Evolutionary conservation across 108 stramenopile genomes (phyloP).

Genomic region (Nitzschia sp.): DNA sequence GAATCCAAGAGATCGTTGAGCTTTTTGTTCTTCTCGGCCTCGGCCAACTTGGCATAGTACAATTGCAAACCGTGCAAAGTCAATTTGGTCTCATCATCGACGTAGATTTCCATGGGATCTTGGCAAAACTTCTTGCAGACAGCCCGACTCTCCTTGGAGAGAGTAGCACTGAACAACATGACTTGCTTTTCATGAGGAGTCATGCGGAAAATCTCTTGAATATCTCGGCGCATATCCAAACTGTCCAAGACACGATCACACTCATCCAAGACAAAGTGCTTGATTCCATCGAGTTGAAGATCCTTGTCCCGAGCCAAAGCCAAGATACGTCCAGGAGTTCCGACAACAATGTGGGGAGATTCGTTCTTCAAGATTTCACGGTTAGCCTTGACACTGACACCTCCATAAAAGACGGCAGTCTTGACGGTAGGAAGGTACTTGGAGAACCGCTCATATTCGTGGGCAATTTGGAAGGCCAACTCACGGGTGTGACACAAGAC

Average conservation of each 20-base stretch:
- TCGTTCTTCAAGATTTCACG: constrained; percentile 91
- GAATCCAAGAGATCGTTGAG: constrained; percentile 97
- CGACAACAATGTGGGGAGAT: constrained; percentile 96
- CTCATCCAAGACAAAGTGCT: constrained; percentile 99
- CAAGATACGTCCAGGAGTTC: constrained; percentile 96
- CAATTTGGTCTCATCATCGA: constrained; percentile 99
- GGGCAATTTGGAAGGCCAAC: constrained; percentile 98
- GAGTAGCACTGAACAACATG: constrained; percentile 99
- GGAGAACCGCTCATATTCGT: constrained; percentile 98
- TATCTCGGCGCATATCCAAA: constrained; percentile 96
- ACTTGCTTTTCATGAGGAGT: constrained; percentile 99
- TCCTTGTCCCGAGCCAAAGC: constrained; percentile 89
- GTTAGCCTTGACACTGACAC: constrained; percentile 86
- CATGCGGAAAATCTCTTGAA: constrained; percentile 98
- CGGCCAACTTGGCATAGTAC: constrained; percentile 96
- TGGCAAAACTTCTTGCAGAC: constrained; percentile 99
- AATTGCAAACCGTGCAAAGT: constrained; percentile 99
- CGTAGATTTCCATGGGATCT: constrained; percentile 98
- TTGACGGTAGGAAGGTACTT: constrained; percentile 98
- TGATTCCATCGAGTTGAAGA: constrained; percentile 91
- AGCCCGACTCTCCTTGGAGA: constrained; percentile 96
- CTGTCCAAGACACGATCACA: constrained; percentile 97
- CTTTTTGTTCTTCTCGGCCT: constrained; percentile 99
- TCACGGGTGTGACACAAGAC: constrained; percentile 99
- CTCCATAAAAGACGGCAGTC: constrained; percentile 98